Evolutionary conservation across 352 stramenopile genomes (phyloP).

Genomic region (Phytopythium boreale): DNA sequence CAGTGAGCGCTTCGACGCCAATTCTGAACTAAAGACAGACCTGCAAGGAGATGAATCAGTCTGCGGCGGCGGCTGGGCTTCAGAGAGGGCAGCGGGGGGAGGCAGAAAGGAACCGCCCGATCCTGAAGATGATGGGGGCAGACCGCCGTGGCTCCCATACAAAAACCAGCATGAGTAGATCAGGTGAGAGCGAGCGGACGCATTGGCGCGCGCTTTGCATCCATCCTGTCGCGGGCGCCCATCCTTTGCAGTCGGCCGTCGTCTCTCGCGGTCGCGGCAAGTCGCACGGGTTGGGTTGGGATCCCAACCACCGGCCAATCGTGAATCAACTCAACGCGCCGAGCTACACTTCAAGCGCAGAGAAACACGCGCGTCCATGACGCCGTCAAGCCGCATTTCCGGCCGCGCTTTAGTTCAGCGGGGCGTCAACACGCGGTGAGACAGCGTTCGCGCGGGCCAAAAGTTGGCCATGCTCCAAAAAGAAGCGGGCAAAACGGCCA

Average conservation of each 20-base stretch:
- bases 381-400: too few relatives aligned
- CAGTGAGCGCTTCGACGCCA: neutral
- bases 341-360: slow-evolving; percentile 1
- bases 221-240: neutral
- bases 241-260: neutral
- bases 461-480: neutral
- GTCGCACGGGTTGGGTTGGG: neutral
- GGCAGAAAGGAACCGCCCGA: neutral
- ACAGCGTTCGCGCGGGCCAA: neutral
- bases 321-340: neutral
- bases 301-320: neutral
- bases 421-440: neutral
- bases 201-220: neutral
- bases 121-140: neutral
- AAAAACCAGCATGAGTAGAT: neutral
- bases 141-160: neutral
- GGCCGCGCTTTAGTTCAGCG: neutral
- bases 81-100: neutral
- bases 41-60: neutral
- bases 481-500: too few relatives aligned
- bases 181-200: neutral
- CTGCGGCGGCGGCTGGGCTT: neutral
- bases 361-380: neutral
- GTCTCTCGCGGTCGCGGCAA: too few relatives aligned
- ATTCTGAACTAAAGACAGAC: neutral